Evolutionary conservation across 345 rosid genomes (phyloP).

Genomic region (Populus alba): DNA sequence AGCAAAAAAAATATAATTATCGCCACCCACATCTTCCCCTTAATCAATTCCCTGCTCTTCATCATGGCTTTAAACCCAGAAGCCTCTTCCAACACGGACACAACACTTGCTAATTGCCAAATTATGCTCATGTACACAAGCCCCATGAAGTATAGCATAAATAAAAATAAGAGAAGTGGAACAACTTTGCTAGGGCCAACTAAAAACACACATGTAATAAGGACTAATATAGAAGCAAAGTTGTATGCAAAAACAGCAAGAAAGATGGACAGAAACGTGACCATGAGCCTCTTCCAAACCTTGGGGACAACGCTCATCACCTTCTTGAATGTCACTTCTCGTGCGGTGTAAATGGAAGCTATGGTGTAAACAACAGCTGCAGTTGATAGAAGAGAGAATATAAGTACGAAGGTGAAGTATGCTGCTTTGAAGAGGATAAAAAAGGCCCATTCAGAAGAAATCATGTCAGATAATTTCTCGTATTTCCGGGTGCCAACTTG

Average conservation of each 20-base stretch:
- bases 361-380: constrained; percentile 55
- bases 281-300: constrained; percentile 53
- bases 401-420: constrained; percentile 33
- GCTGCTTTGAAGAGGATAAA: constrained; percentile 28
- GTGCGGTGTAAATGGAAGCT: constrained; percentile 42
- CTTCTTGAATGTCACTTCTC: constrained; percentile 33
- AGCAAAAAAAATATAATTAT: constrained; percentile 18
- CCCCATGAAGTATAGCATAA: constrained; percentile 23
- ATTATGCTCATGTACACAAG: constrained; percentile 33
- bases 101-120: constrained; percentile 52
- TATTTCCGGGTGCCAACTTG: constrained; percentile 16
- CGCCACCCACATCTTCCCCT: constrained; percentile 38
- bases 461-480: constrained; percentile 24
- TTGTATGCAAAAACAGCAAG: constrained; percentile 22
- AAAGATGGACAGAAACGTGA: constrained; percentile 42
- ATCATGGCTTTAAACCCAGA: constrained; percentile 35
- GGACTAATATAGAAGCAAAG: background rate
- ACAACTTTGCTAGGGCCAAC: background rate
- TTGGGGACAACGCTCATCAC: constrained; percentile 47
- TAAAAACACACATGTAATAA: background rate
- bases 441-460: constrained; percentile 26
- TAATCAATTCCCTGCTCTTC: constrained; percentile 39
- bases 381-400: constrained; percentile 48
- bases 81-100: constrained; percentile 50
- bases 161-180: background rate